phyloP scores from a whole-genome alignment of 306 rosid species.

The Quercus alba region DNA sequence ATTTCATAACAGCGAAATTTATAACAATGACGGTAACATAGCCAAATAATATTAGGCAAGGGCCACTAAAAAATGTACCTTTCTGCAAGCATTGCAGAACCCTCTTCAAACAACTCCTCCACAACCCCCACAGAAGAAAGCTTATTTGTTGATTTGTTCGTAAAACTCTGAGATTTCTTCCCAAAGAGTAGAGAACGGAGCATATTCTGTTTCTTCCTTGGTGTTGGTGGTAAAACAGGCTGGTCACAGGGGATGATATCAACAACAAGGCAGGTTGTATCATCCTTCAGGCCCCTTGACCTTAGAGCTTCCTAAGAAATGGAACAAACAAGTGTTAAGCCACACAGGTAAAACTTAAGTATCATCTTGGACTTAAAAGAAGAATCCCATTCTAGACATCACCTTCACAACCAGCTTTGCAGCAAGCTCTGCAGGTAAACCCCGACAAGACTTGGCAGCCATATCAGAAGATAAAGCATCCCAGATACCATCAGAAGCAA shows the following conservation, averaged over 20 bases:
- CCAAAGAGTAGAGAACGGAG: slow-evolving; percentile 69
- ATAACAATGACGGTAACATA: background rate
- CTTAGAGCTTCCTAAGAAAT: slow-evolving; percentile 79
- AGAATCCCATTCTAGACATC: slow-evolving; percentile 13
- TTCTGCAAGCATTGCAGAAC: slow-evolving; percentile 97
- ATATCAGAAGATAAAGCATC: slow-evolving; percentile 83
- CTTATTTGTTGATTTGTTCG: slow-evolving; percentile 69
- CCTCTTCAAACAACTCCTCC: slow-evolving; percentile 98
- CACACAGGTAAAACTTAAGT: slow-evolving; percentile 15
- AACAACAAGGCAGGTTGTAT: slow-evolving; percentile 96
- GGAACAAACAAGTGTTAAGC: slow-evolving; percentile 11
- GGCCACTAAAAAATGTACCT: slow-evolving; percentile 38
- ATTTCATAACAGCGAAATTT: background rate
- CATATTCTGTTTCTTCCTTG: slow-evolving; percentile 70
- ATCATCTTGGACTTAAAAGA: slow-evolving; percentile 3
- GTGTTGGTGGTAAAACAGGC: slow-evolving; percentile 66
- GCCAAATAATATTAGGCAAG: background rate
- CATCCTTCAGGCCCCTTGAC: slow-evolving; percentile 97
- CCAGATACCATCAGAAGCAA: slow-evolving; percentile 99
- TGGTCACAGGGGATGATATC: slow-evolving; percentile 86
- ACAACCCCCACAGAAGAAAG: slow-evolving; percentile 93
- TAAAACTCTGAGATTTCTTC: slow-evolving; percentile 64
- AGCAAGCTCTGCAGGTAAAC: slow-evolving; percentile 97
- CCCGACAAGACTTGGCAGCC: slow-evolving; percentile 91
- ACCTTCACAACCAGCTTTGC: slow-evolving; percentile 99